phyloP scores from a whole-genome alignment of 352 stramenopile species.

The Pythium coloratum region DNA sequence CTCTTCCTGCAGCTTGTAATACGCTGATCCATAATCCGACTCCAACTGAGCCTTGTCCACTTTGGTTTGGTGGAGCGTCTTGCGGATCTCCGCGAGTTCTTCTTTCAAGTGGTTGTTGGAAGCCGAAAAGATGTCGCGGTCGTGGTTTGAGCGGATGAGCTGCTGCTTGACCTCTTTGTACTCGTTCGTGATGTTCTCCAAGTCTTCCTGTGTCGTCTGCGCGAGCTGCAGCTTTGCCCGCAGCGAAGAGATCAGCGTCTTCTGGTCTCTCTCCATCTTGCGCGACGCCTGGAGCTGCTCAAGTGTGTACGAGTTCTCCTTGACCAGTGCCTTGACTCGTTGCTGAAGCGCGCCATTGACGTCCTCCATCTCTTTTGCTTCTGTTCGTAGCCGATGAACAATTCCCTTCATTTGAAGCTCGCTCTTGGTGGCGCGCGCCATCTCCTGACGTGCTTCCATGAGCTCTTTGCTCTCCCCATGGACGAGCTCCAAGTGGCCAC shows the following conservation, averaged over 20 bases:
- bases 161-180: constrained; percentile 70
- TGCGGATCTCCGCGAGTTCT: constrained; percentile 63
- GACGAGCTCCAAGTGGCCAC: constrained; percentile 73
- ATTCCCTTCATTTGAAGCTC: constrained; percentile 70
- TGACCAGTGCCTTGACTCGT: constrained; percentile 67
- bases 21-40: constrained; percentile 65
- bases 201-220: constrained; percentile 63
- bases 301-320: constrained; percentile 77
- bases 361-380: constrained; percentile 74
- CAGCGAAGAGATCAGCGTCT: constrained; percentile 56
- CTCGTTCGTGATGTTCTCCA: constrained; percentile 55
- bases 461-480: constrained; percentile 83
- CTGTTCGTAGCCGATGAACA: constrained; percentile 61
- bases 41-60: constrained; percentile 75
- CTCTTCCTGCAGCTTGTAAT: constrained; percentile 69
- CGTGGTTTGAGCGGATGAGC: constrained; percentile 65
- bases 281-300: constrained; percentile 72
- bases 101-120: constrained; percentile 80
- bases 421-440: constrained; percentile 59
- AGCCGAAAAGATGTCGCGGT: constrained; percentile 75
- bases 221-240: constrained; percentile 70
- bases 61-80: constrained; percentile 58
- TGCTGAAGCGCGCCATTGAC: constrained; percentile 76
- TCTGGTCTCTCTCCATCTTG: constrained; percentile 76
- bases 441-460: constrained; percentile 59